phyloP scores from a whole-genome alignment of 495 filamentous ascomycete genomes.

The Talaromyces proteolyticus region DNA sequence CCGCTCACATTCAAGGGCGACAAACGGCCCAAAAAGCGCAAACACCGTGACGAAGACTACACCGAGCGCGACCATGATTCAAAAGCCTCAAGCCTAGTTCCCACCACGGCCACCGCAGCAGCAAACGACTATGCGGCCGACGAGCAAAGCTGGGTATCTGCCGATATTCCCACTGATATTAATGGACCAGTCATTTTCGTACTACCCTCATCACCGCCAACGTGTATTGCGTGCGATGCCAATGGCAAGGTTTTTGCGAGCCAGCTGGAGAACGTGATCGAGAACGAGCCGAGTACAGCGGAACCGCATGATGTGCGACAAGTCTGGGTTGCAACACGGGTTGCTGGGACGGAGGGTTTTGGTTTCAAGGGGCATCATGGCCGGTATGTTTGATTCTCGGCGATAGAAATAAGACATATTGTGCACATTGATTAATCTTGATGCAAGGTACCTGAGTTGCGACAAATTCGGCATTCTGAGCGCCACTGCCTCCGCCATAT shows the following conservation, averaged over 20 bases:
- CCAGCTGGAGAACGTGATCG: conserved; percentile 74
- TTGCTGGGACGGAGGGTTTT: conserved; percentile 73
- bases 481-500: conserved; percentile 74
- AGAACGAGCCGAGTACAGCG: conserved; percentile 68
- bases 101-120: conserved; percentile 16
- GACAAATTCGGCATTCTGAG: conserved; percentile 76
- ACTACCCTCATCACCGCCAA: conserved; percentile 61
- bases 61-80: conserved; percentile 28
- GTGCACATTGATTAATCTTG: conserved; percentile 23
- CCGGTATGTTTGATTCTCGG: conserved; percentile 44
- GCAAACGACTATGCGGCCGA: conserved; percentile 40
- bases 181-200: conserved; percentile 80
- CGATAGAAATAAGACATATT: not conserved
- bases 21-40: conserved; percentile 89
- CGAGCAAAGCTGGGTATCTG: conserved; percentile 87
- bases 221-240: conserved; percentile 75
- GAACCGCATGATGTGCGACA: conserved; percentile 93
- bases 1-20: conserved; percentile 94
- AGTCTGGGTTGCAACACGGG: conserved; percentile 86
- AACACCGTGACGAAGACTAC: conserved; percentile 39
- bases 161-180: conserved; percentile 69
- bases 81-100: conserved; percentile 23
- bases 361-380: conserved; percentile 88
- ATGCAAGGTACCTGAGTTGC: conserved; percentile 58
- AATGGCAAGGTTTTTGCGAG: conserved; percentile 79